Percentiles rank a stretch among this genome's conserved stretches.
Conservation (phyloP, 169 alveolate species). For the Plasmodium chabaudi region DNA sequence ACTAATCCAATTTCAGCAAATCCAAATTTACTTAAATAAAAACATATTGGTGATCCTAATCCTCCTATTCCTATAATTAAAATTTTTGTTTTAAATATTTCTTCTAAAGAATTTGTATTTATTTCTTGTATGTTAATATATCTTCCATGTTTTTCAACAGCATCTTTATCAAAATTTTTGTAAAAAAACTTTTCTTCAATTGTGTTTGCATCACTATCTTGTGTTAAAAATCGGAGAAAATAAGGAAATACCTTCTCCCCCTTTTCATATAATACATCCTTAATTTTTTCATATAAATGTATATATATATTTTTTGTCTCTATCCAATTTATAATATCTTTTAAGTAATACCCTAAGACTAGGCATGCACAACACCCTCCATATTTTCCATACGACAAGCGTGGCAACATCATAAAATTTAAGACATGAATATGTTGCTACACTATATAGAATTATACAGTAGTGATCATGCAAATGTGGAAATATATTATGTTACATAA, state of each 20-base stretch:
- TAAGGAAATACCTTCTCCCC: background rate
- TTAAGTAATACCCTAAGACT: conserved; percentile 30
- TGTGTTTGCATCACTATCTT: background rate
- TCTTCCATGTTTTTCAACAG: conserved; percentile 46
- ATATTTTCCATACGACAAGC: background rate
- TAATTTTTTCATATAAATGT: background rate
- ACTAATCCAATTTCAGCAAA: conserved; percentile 85
- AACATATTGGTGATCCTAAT: conserved; percentile 95
- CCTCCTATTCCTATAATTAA: conserved; percentile 99
- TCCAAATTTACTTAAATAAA: conserved; percentile 97
- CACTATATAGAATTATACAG: background rate
- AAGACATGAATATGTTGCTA: background rate
- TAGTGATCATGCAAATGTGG: background rate
- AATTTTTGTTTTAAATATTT: conserved; percentile 88
- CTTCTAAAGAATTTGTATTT: conserved; percentile 39
- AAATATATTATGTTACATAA: too few species aligned
- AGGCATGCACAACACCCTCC: conserved; percentile 23
- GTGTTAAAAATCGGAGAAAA: background rate
- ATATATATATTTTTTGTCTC: background rate
- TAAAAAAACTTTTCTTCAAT: conserved; percentile 43
- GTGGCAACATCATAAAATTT: background rate
- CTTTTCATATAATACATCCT: conserved; percentile 9
- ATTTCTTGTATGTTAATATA: conserved; percentile 38
- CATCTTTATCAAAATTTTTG: conserved; percentile 44
- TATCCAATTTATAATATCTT: conserved; percentile 11